These are phyloP conservation scores for Colletotrichum sp. DNA, from an alignment of 2,329 filamentous ascomycete species.

Conservation along the genomic window DNA sequence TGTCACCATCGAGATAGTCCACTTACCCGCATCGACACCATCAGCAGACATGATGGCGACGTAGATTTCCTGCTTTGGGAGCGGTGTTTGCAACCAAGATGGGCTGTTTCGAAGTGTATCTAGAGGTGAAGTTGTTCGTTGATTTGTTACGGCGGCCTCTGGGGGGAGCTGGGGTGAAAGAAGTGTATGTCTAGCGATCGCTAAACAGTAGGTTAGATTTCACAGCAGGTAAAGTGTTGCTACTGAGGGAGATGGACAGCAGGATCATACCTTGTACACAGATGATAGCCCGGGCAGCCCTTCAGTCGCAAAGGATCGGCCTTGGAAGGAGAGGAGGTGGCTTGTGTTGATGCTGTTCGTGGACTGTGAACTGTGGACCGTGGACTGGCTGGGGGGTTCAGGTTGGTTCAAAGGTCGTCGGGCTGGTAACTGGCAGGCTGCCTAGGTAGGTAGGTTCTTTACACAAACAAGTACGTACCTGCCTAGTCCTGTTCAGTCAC, in stretches of 20 bases:
- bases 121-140: background rate
- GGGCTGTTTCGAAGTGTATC: background rate
- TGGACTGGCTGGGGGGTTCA: conserved; percentile 1
- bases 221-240: background rate
- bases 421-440: conserved; percentile 13
- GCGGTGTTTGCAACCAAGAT: background rate
- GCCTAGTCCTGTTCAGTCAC: background rate
- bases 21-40: conserved; percentile 17
- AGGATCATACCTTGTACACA: background rate
- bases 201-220: background rate
- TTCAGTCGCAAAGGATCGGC: background rate
- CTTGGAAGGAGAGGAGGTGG: background rate
- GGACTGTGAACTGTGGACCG: background rate
- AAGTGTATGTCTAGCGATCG: background rate
- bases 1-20: background rate
- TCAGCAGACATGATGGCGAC: conserved; percentile 17
- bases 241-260: background rate
- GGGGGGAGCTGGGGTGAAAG: conserved; percentile 6
- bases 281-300: conserved; percentile 5
- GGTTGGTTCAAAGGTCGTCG: conserved; percentile 4
- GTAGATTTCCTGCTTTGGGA: background rate
- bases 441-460: background rate
- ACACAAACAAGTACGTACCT: background rate
- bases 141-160: background rate
- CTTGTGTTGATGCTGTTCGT: background rate